Evolutionary conservation across 176 grass and related monocot species (phyloP), one percentile per base, ranked within the genome.

Genomic region (Hyparrhenia diplandra): DNA sequence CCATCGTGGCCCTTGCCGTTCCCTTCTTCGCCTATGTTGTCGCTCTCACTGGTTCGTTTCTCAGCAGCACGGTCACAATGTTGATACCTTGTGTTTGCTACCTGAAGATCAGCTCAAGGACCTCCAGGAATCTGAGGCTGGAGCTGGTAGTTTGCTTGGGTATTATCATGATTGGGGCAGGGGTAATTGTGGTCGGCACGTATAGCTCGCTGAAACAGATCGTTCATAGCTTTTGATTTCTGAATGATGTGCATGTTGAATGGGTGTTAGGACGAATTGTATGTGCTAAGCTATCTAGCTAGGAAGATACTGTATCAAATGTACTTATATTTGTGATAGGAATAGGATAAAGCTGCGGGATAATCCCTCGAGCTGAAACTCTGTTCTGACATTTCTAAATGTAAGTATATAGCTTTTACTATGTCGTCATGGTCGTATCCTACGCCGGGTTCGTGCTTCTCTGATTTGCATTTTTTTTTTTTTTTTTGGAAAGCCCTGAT

Each of bases 131-230:
- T 28, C 42, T 67, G 69, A 80, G 94, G 30, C 21, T 88, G 43
- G 89, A 97, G 80, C 37, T 85, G 23, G 76, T 85, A 14, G 76
- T 57, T 55, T 90, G 92, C 71, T 24, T 82, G 14, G 55, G 69
- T n/a, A 92, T 97, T 18, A 80, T 88, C 64, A 1, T 85, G 17
- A 40, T 90, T 58, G 94, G 92, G 3, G 25, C 84, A 17, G 64
- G 80, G 28, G 30, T 94, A 28, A 86, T 90, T 41, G 74, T 73
- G 30, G 25, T 92, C 55, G 94, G 94, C 61, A 97, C 94, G 36
- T 92, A 83, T 80, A 83, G 83, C n/a, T 94, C 94, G 5, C 36
- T 97, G 64, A 90, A 86, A 40, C 72, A 92, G 47, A 97, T 97
- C 8, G 43, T 81, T 46, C 79, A 70, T 77, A 94, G 81, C 71